A percentile compares a stretch with the other conserved stretches of the same genome.
phyloP scores from a whole-genome alignment of 129 eudicot genomes.

The Flaveria trinervia region DNA sequence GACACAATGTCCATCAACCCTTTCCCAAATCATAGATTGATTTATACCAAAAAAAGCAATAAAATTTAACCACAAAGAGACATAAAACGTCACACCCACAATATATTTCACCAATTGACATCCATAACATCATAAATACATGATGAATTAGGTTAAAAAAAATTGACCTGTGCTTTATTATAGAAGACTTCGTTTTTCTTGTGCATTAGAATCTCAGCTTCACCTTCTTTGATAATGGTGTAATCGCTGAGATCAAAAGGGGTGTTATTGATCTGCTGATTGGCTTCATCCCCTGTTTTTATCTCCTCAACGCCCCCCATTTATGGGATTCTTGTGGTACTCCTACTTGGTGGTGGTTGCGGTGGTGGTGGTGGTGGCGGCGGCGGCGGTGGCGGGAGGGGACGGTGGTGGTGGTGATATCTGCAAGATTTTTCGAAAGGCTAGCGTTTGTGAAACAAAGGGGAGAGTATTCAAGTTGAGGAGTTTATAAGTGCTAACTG shows the following conservation, averaged over 20 bases:
- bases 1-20: neutral
- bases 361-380: neutral
- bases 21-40: neutral
- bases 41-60: conserved; percentile 15
- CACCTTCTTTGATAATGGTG: conserved; percentile 80
- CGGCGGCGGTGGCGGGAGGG: conserved; percentile 25
- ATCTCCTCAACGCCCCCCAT: conserved; percentile 44
- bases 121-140: neutral
- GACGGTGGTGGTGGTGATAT: conserved; percentile 7
- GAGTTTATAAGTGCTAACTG: conserved; percentile 26
- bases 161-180: conserved; percentile 79
- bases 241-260: conserved; percentile 62
- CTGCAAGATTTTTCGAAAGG: conserved; percentile 19
- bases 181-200: conserved; percentile 80
- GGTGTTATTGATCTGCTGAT: neutral
- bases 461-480: conserved; percentile 8
- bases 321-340: neutral
- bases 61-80: neutral
- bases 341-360: neutral
- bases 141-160: neutral
- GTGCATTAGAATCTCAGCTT: conserved; percentile 95
- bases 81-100: neutral
- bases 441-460: conserved; percentile 22
- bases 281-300: conserved; percentile 42
- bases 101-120: neutral